phyloP scores from a whole-genome alignment of 306 rosid genomes.

The Myrica gale region DNA sequence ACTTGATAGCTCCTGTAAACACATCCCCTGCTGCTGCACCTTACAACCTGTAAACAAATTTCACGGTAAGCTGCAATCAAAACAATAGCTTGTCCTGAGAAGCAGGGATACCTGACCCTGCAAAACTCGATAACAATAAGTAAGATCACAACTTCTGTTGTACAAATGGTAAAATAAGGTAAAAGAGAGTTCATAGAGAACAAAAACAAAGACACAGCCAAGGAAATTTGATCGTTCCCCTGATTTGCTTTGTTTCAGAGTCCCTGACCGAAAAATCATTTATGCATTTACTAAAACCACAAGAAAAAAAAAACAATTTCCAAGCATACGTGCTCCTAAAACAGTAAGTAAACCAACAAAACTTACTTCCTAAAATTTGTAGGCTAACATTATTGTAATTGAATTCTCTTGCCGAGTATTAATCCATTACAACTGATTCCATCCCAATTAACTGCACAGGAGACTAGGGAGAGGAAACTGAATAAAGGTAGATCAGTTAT shows the following conservation, averaged over 20 bases:
- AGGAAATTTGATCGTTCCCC: constrained; percentile 43
- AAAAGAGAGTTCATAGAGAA: constrained; percentile 18
- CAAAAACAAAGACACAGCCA: constrained; percentile 32
- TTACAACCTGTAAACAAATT: constrained; percentile 70
- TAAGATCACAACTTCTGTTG: constrained; percentile 33
- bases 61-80: constrained; percentile 54
- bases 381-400: neutral
- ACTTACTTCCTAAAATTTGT: no score
- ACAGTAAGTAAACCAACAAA: neutral
- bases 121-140: constrained; percentile 46
- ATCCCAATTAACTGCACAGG: no score
- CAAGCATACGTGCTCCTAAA: neutral
- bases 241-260: constrained; percentile 32
- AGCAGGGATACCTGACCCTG: constrained; percentile 79
- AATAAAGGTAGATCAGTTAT: neutral
- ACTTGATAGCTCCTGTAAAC: constrained; percentile 27
- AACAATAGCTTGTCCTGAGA: constrained; percentile 36
- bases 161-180: neutral
- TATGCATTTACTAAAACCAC: constrained; percentile 26
- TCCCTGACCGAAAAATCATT: constrained; percentile 44
- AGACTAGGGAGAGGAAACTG: neutral
- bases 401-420: neutral
- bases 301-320: constrained; percentile 20
- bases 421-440: neutral
- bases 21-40: constrained; percentile 24